Evolutionary conservation across 2,329 filamentous ascomycete genomes (phyloP).

Genomic region (Trichoderma sp.): DNA sequence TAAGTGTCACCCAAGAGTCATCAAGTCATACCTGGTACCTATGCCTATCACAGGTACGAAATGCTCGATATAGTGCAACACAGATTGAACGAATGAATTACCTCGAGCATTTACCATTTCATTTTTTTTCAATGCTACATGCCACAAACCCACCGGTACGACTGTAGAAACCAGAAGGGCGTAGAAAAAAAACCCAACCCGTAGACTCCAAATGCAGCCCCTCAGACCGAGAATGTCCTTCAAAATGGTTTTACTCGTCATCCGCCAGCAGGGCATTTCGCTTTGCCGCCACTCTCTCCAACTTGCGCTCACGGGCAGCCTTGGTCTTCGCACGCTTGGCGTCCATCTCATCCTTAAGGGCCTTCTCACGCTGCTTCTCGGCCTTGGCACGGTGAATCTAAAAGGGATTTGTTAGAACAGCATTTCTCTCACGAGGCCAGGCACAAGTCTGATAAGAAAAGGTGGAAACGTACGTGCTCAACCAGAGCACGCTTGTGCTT

Average conservation of each 20-base stretch:
- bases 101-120: slow-evolving; percentile 50
- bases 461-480: slow-evolving; percentile 83
- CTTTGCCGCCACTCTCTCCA: slow-evolving; percentile 89
- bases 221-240: slow-evolving; percentile 47
- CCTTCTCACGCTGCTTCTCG: slow-evolving; percentile 94
- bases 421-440: slow-evolving; percentile 9
- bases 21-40: not conserved
- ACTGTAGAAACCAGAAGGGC: slow-evolving; percentile 48
- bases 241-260: slow-evolving; percentile 52
- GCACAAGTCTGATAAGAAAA: not conserved
- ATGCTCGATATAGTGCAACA: not conserved
- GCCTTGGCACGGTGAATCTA: slow-evolving; percentile 99
- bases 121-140: slow-evolving; percentile 60
- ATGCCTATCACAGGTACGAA: not conserved
- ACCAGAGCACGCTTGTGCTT: slow-evolving; percentile 99
- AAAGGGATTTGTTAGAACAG: not conserved
- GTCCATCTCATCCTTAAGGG: slow-evolving; percentile 99
- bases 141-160: slow-evolving; percentile 52
- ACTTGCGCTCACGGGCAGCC: slow-evolving; percentile 98
- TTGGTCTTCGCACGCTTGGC: slow-evolving; percentile 99
- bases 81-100: not conserved
- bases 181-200: slow-evolving; percentile 53
- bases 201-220: slow-evolving; percentile 61
- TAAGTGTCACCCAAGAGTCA: not conserved
- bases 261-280: slow-evolving; percentile 79